phyloP scores from a whole-genome alignment of 441 rosid genomes.

The Rhodomyrtus psidioides region DNA sequence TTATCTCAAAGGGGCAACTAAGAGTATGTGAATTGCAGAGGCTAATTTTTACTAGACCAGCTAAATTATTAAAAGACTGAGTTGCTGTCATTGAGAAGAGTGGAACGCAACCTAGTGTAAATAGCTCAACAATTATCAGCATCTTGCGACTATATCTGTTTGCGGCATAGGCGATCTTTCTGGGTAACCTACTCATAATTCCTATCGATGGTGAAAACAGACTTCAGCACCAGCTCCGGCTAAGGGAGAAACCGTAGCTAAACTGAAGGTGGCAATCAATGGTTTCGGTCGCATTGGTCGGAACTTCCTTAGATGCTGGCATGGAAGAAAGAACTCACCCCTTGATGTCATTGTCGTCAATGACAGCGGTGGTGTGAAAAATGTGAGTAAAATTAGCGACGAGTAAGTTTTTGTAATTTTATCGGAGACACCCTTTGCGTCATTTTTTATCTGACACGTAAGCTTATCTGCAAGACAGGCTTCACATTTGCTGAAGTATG shows the following conservation, averaged over 20 bases:
- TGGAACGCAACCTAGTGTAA: neutral
- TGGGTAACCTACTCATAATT: neutral
- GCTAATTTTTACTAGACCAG: neutral
- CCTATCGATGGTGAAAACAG: slow-evolving; percentile 18
- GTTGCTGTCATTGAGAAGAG: neutral
- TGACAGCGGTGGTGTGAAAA: slow-evolving; percentile 98
- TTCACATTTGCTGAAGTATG: slow-evolving; percentile 93
- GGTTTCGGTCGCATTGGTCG: slow-evolving; percentile 96
- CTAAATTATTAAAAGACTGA: neutral
- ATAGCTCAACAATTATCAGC: neutral
- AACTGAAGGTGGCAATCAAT: slow-evolving; percentile 92
- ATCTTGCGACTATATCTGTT: neutral
- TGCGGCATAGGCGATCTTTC: no score
- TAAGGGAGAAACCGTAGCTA: slow-evolving; percentile 69
- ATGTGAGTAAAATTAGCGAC: slow-evolving; percentile 31
- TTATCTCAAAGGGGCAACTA: neutral
- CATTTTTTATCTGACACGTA: neutral
- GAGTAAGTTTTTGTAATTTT: neutral
- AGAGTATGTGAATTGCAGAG: neutral
- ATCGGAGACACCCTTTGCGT: neutral
- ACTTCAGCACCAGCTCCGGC: slow-evolving; percentile 34
- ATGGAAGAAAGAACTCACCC: slow-evolving; percentile 86
- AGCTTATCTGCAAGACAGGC: slow-evolving; percentile 35
- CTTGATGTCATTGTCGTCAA: slow-evolving; percentile 88
- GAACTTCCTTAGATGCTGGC: slow-evolving; percentile 98